Evolutionary conservation across 192 early-diverging fungal genomes (phyloP).

Genomic region (Coemansia reversa): DNA sequence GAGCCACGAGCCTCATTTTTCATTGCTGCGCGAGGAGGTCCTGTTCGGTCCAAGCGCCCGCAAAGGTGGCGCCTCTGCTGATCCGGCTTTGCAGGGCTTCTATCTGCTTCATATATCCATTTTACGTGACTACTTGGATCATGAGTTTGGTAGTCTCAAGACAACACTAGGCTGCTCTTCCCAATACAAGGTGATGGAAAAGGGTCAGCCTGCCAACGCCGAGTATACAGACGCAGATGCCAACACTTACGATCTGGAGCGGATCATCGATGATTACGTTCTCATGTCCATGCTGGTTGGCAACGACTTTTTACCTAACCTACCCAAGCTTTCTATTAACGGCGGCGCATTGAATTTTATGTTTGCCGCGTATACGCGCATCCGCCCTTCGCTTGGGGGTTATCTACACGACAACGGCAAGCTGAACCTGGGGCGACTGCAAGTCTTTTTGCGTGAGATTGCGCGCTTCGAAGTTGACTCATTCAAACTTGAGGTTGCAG

Average conservation of each 20-base stretch:
- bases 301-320: slow-evolving; percentile 95
- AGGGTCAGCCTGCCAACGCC: slow-evolving; percentile 12
- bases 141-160: slow-evolving; percentile 67
- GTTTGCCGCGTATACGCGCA: slow-evolving; percentile 66
- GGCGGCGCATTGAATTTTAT: slow-evolving; percentile 79
- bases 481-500: slow-evolving; percentile 48
- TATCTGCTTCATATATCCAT: slow-evolving; percentile 83
- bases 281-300: slow-evolving; percentile 93
- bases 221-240: slow-evolving; percentile 2
- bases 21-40: slow-evolving; percentile 94
- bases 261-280: slow-evolving; percentile 95
- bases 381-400: slow-evolving; percentile 69
- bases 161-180: slow-evolving; percentile 50
- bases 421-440: slow-evolving; percentile 60
- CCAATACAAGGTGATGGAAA: slow-evolving; percentile 45
- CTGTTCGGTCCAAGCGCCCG: slow-evolving; percentile 59
- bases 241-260: slow-evolving; percentile 77
- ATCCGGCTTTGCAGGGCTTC: slow-evolving; percentile 56
- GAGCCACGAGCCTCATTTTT: slow-evolving; percentile 96
- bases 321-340: slow-evolving; percentile 91
- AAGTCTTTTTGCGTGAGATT: slow-evolving; percentile 64
- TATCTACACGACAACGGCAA: slow-evolving; percentile 88
- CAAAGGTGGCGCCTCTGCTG: slow-evolving; percentile 26
- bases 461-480: slow-evolving; percentile 45
- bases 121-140: slow-evolving; percentile 89